Conservation (phyloP, 2,329 filamentous ascomycete genomes). For the Pochonia chlamydosporia region DNA sequence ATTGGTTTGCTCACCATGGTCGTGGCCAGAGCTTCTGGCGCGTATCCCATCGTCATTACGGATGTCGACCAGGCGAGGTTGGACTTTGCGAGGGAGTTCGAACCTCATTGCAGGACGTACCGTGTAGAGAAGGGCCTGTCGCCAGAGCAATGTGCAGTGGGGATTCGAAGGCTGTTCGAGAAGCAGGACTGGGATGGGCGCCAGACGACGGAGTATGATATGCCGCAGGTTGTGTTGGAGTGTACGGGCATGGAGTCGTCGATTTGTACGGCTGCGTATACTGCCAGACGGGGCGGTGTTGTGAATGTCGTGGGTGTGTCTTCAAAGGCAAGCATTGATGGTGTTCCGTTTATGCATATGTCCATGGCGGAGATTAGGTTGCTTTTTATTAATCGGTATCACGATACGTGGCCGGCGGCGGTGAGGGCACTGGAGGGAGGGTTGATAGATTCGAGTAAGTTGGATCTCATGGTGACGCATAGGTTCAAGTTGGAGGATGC, state of each 20-base stretch:
- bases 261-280: conserved; percentile 52
- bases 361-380: conserved; percentile 60
- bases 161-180: conserved; percentile 42
- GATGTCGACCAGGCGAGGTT: conserved; percentile 53
- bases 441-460: conserved; percentile 53
- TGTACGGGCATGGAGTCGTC: conserved; percentile 63
- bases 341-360: conserved; percentile 61
- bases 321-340: conserved; percentile 51
- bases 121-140: conserved; percentile 38
- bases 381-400: conserved; percentile 65
- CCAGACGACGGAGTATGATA: conserved; percentile 47
- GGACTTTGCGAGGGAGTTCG: conserved; percentile 51
- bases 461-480: conserved; percentile 45
- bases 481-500: conserved; percentile 57
- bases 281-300: conserved; percentile 50
- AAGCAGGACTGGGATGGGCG: conserved; percentile 49
- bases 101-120: conserved; percentile 49
- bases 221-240: conserved; percentile 55
- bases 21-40: conserved; percentile 54
- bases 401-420: conserved; percentile 63
- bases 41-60: conserved; percentile 58
- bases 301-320: conserved; percentile 63
- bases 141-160: no score
- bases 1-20: conserved; percentile 56
- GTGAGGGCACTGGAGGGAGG: conserved; percentile 55